A percentile compares a stretch with the other conserved stretches of the same genome.
phyloP scores from a whole-genome alignment of 768 basidiomycete species.

The Serpula lacrymans region DNA sequence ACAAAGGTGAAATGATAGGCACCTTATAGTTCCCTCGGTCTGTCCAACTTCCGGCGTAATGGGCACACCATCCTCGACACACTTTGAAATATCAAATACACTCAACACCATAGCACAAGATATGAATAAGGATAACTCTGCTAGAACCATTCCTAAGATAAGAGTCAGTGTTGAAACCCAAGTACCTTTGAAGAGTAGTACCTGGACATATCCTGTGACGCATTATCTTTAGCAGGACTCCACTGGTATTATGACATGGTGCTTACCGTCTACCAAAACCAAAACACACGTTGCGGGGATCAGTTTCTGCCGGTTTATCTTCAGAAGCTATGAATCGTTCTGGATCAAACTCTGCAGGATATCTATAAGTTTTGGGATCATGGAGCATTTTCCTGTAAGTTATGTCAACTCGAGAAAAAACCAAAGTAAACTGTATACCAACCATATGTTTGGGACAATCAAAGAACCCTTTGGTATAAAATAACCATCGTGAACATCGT shows the following conservation, averaged over 20 bases:
- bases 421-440: not conserved
- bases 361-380: constrained; percentile 24
- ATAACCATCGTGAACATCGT: constrained; percentile 12
- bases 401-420: no score
- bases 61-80: constrained; percentile 32
- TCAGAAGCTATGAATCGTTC: constrained; percentile 9
- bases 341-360: constrained; percentile 20
- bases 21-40: constrained; percentile 45
- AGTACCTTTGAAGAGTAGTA: no score
- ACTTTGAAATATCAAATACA: constrained; percentile 38
- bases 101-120: constrained; percentile 36
- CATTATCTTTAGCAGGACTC: constrained; percentile 42
- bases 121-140: constrained; percentile 40
- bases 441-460: constrained; percentile 21
- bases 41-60: constrained; percentile 43
- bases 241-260: constrained; percentile 10
- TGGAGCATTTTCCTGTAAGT: no score
- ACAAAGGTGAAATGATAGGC: constrained; percentile 2
- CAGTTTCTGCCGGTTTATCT: constrained; percentile 28
- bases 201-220: constrained; percentile 29
- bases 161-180: no score
- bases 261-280: constrained; percentile 46
- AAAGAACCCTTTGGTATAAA: constrained; percentile 22
- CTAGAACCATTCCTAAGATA: constrained; percentile 44
- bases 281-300: constrained; percentile 42